phyloP scores from a whole-genome alignment of 1,139 yeast species.

The Pichia sp. region DNA sequence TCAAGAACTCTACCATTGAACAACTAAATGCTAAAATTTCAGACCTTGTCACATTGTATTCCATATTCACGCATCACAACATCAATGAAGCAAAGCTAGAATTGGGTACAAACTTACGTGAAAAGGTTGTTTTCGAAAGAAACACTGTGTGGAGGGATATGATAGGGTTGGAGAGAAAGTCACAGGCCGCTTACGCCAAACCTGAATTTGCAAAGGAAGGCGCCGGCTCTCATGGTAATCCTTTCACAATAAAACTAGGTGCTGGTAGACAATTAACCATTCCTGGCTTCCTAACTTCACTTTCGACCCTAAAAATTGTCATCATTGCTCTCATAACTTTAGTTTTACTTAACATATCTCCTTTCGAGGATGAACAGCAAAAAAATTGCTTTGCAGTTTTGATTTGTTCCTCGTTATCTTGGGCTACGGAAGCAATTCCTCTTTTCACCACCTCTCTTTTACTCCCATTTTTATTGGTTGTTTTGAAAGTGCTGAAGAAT shows the following conservation, averaged over 20 bases:
- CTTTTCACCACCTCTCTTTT: slow-evolving; percentile 77
- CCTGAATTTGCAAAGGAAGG: slow-evolving; percentile 18
- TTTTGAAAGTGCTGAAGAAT: slow-evolving; percentile 64
- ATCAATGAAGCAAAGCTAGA: slow-evolving; percentile 58
- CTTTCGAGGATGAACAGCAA: slow-evolving; percentile 65
- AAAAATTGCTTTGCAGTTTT: slow-evolving; percentile 77
- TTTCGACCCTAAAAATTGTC: slow-evolving; percentile 37
- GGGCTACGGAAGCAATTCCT: slow-evolving; percentile 96
- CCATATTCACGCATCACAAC: slow-evolving; percentile 40
- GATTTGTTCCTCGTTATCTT: slow-evolving; percentile 70
- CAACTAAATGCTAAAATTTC: slow-evolving; percentile 46
- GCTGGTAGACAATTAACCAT: slow-evolving; percentile 25
- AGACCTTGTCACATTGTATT: slow-evolving; percentile 48
- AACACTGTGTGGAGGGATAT: slow-evolving; percentile 97
- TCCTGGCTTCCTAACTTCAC: slow-evolving; percentile 23
- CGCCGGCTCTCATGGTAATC: slow-evolving; percentile 12
- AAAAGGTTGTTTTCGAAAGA: slow-evolving; percentile 94
- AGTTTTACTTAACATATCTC: slow-evolving; percentile 49
- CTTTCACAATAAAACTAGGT: slow-evolving; percentile 24
- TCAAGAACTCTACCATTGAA: slow-evolving; percentile 42
- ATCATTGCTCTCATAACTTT: slow-evolving; percentile 42
- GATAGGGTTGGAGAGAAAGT: slow-evolving; percentile 79
- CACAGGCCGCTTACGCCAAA: slow-evolving; percentile 48
- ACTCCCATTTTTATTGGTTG: slow-evolving; percentile 74
- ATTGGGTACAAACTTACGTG: slow-evolving; percentile 72